These are phyloP conservation scores for Candida railenensis DNA, from an alignment of 805 yeast species.

Conservation along the genomic window DNA sequence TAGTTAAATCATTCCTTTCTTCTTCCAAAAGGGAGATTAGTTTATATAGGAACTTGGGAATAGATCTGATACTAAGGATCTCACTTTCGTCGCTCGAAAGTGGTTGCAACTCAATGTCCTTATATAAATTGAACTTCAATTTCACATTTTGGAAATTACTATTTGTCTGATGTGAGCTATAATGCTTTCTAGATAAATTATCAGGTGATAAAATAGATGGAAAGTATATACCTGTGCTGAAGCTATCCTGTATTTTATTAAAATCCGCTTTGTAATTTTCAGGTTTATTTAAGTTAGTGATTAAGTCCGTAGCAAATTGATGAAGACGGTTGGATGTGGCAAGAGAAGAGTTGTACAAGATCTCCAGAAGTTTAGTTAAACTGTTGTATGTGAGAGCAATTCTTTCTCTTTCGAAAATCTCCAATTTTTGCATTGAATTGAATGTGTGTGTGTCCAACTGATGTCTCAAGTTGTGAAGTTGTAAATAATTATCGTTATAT, in stretches of 20 bases:
- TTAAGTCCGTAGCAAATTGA: conserved; percentile 20
- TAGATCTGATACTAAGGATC: conserved; percentile 25
- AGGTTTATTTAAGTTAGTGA: conserved; percentile 17
- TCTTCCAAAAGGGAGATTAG: conserved; percentile 10
- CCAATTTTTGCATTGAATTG: conserved; percentile 20
- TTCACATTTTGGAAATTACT: conserved; percentile 38
- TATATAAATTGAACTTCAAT: conserved; percentile 36
- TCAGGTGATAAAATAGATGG: conserved; percentile 35
- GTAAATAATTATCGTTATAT: conserved; percentile 34
- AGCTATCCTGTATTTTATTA: conserved; percentile 18
- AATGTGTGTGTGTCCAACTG: conserved; percentile 28
- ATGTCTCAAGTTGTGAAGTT: conserved; percentile 29
- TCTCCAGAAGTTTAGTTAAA: conserved; percentile 32
- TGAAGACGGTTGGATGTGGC: conserved; percentile 23
- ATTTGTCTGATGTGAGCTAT: conserved; percentile 24
- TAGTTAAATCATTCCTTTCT: conserved; percentile 16
- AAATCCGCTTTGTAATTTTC: conserved; percentile 24
- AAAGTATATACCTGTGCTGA: conserved; percentile 38
- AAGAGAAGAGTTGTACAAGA: conserved; percentile 26
- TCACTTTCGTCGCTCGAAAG: conserved; percentile 5
- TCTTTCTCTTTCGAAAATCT: conserved; percentile 34
- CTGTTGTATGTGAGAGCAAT: conserved; percentile 32
- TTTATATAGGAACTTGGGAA: conserved; percentile 30
- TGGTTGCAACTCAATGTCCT: conserved; percentile 40
- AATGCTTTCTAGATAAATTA: conserved; percentile 17